phyloP scores from a whole-genome alignment of 208 protist genomes.

The Acanthamoeba triangularis region DNA sequence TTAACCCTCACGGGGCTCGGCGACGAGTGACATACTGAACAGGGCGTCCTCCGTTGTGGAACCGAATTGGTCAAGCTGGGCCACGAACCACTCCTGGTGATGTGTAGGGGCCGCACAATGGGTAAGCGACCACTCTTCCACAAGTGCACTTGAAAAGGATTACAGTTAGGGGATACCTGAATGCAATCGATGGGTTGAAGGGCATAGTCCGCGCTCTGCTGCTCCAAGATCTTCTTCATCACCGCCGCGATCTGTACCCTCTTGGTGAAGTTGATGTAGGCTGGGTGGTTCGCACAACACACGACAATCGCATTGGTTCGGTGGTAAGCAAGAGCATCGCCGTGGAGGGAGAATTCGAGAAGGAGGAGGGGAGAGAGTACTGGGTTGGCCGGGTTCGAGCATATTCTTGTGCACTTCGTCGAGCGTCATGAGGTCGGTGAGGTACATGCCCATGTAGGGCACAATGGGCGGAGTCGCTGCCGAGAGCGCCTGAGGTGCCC shows the following conservation, averaged over 20 bases:
- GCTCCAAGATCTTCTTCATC: conserved; percentile 60
- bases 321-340: background rate
- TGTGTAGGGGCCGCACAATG: too few species aligned
- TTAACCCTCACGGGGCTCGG: conserved; percentile 18
- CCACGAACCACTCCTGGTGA: conserved; percentile 17
- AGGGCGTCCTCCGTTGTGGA: conserved; percentile 18
- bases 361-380: background rate
- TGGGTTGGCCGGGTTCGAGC: conserved; percentile 20
- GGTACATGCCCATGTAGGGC: conserved; percentile 72
- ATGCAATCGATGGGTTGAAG: conserved; percentile 15
- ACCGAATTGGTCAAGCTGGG: conserved; percentile 45
- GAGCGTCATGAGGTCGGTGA: conserved; percentile 51
- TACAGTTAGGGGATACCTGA: background rate
- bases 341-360: background rate
- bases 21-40: conserved; percentile 44
- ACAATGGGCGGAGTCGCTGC: conserved; percentile 8
- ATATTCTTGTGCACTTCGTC: conserved; percentile 60
- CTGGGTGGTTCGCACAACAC: background rate
- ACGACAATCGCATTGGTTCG: background rate
- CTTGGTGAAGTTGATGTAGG: conserved; percentile 62
- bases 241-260: conserved; percentile 35
- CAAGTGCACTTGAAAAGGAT: background rate
- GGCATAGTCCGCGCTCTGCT: conserved; percentile 43
- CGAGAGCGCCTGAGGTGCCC: background rate
- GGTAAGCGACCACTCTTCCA: background rate